These are phyloP conservation scores for Diaporthe sp. DNA, from an alignment of 2,329 filamentous ascomycete species.

Conservation along the genomic window DNA sequence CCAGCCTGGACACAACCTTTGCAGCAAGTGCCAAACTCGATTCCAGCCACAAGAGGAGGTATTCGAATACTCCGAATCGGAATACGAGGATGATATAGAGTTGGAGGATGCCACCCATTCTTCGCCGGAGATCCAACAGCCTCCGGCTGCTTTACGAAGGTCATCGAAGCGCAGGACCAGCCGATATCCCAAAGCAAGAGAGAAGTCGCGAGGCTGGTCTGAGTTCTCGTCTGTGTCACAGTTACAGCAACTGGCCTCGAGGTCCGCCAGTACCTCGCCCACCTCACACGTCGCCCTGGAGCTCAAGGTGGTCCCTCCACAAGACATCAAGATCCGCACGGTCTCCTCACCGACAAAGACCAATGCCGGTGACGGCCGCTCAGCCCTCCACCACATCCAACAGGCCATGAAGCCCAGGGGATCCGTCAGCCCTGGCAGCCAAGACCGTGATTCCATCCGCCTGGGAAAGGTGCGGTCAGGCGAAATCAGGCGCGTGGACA, in stretches of 20 bases:
- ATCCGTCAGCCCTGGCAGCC: conserved; percentile 5
- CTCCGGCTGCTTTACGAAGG: neutral
- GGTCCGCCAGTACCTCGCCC: conserved; percentile 34
- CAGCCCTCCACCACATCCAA: conserved; percentile 36
- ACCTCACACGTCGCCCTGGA: conserved; percentile 34
- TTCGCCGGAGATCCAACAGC: neutral
- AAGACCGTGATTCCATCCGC: conserved; percentile 21
- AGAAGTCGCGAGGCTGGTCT: conserved; percentile 27
- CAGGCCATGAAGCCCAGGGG: conserved; percentile 19
- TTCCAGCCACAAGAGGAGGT: conserved; percentile 12
- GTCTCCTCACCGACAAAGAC: conserved; percentile 10
- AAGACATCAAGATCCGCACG: conserved; percentile 15
- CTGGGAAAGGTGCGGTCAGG: conserved; percentile 15
- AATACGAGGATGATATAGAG: conserved; percentile 28
- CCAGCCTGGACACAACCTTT: conserved; percentile 13
- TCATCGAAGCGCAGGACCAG: neutral
- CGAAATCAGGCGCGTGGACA: conserved; percentile 9
- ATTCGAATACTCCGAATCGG: conserved; percentile 25
- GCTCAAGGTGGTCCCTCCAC: conserved; percentile 35
- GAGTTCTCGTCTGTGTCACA: conserved; percentile 10
- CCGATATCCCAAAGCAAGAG: neutral
- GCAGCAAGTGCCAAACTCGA: conserved; percentile 12
- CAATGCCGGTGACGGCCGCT: conserved; percentile 15
- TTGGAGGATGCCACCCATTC: neutral
- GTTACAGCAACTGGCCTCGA: neutral